phyloP scores from a whole-genome alignment of 768 basidiomycete genomes.

The Pleurotus platypus region DNA sequence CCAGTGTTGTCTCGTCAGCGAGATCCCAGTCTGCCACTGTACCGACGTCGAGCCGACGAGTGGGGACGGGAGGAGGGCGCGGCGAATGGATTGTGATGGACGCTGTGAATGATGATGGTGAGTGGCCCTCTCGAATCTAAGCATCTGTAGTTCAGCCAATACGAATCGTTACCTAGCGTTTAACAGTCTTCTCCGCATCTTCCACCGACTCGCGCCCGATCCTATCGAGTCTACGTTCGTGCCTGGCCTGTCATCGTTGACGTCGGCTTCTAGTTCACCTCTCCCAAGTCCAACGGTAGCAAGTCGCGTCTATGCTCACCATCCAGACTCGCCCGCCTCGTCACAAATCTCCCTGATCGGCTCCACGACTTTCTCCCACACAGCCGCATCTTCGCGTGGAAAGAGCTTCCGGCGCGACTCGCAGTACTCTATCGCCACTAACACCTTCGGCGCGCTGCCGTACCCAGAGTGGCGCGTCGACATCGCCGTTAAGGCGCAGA shows the following conservation, averaged over 20 bases:
- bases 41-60: neutral
- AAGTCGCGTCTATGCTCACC: slow-evolving; percentile 16
- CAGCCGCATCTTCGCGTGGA: neutral
- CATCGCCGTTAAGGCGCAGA: slow-evolving; percentile 46
- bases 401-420: slow-evolving; percentile 4
- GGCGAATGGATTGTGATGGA: slow-evolving; percentile 34
- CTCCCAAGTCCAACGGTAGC: slow-evolving; percentile 18
- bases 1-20: neutral
- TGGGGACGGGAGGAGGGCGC: neutral
- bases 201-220: slow-evolving; percentile 27
- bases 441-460: slow-evolving; percentile 37
- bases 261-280: slow-evolving; percentile 9
- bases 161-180: slow-evolving; percentile 20
- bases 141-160: neutral
- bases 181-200: slow-evolving; percentile 31
- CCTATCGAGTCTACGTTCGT: slow-evolving; percentile 40
- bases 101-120: slow-evolving; percentile 28
- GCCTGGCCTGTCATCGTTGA: slow-evolving; percentile 16
- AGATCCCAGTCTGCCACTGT: neutral
- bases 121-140: slow-evolving; percentile 12
- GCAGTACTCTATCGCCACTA: slow-evolving; percentile 5
- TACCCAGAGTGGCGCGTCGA: slow-evolving; percentile 68
- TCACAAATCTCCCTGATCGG: neutral
- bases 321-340: slow-evolving; percentile 9
- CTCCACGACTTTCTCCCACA: neutral